Evolutionary conservation across 169 alveolate species (phyloP).

Genomic region (Babesia ovata): DNA sequence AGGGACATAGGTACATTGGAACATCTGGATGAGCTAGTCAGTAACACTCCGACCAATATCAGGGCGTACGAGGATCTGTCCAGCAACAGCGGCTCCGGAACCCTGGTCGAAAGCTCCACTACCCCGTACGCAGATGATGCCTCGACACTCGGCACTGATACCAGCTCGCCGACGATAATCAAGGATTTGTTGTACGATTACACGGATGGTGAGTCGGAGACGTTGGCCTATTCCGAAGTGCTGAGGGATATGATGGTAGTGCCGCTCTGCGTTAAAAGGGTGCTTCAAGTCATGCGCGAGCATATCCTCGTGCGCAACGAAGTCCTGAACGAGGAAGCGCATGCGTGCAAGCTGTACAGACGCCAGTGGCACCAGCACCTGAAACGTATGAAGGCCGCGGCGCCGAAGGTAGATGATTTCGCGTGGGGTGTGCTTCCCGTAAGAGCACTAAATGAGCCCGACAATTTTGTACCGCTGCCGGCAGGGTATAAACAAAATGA

Average conservation of each 20-base stretch:
- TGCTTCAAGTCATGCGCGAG: constrained; percentile 22
- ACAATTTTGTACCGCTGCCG: constrained; percentile 85
- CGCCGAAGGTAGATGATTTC: constrained; percentile 61
- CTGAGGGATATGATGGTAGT: constrained; percentile 16
- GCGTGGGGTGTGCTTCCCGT: constrained; percentile 90
- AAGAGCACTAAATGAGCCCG: constrained; percentile 85
- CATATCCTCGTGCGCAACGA: constrained; percentile 41
- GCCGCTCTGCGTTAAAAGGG: constrained; percentile 19
- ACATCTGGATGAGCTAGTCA: background rate
- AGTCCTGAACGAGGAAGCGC: constrained; percentile 34
- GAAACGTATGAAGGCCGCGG: background rate
- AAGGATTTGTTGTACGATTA: background rate
- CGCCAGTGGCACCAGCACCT: constrained; percentile 37
- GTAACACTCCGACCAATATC: background rate
- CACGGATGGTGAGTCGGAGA: background rate
- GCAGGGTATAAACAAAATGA: constrained; percentile 84
- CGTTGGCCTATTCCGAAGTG: background rate
- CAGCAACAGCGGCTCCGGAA: background rate
- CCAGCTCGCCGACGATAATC: background rate
- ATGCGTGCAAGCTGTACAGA: constrained; percentile 35
- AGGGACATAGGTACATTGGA: background rate
- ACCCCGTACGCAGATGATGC: background rate
- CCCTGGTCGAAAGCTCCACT: background rate
- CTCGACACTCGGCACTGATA: background rate
- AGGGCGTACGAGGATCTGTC: background rate